A percentile compares a stretch with the other conserved stretches of the same genome.
phyloP scores from a whole-genome alignment of 805 yeast genomes.

The Dipodascopsis uninucleata region DNA sequence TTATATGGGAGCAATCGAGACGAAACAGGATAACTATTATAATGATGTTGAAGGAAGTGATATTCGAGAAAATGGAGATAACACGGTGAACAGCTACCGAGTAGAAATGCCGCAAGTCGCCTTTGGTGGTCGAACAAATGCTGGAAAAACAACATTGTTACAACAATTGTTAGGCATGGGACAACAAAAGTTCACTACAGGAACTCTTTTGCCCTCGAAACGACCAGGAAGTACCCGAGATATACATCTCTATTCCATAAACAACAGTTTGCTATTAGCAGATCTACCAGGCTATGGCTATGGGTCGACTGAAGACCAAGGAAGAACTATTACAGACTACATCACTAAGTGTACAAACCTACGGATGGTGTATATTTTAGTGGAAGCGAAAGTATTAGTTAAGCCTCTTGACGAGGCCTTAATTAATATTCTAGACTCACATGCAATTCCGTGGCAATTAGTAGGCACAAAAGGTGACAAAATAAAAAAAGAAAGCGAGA shows the following conservation, averaged over 20 bases:
- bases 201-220: slow-evolving; percentile 4
- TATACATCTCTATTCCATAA: slow-evolving; percentile 5
- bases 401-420: slow-evolving; percentile 7
- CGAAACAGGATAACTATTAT: too few relatives aligned
- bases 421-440: slow-evolving; percentile 4
- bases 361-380: slow-evolving; percentile 11
- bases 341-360: slow-evolving; percentile 46
- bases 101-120: too few relatives aligned
- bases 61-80: too few relatives aligned
- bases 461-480: slow-evolving; percentile 20
- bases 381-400: slow-evolving; percentile 6
- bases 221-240: slow-evolving; percentile 19
- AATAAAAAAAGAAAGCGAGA: not conserved
- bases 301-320: slow-evolving; percentile 63
- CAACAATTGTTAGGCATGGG: not conserved
- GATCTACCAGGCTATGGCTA: slow-evolving; percentile 93
- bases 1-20: too few relatives aligned
- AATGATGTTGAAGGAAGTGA: too few relatives aligned
- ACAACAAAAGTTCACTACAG: slow-evolving; percentile 11
- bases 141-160: slow-evolving; percentile 1
- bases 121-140: slow-evolving; percentile 21
- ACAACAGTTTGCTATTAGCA: slow-evolving; percentile 56
- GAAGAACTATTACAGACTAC: slow-evolving; percentile 62
- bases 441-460: slow-evolving; percentile 11
- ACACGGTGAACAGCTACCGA: too few relatives aligned